Percentiles rank a stretch among this genome's conserved stretches.
Evolutionary conservation across 768 basidiomycete species (phyloP).

Genomic region (Mycena pura): DNA sequence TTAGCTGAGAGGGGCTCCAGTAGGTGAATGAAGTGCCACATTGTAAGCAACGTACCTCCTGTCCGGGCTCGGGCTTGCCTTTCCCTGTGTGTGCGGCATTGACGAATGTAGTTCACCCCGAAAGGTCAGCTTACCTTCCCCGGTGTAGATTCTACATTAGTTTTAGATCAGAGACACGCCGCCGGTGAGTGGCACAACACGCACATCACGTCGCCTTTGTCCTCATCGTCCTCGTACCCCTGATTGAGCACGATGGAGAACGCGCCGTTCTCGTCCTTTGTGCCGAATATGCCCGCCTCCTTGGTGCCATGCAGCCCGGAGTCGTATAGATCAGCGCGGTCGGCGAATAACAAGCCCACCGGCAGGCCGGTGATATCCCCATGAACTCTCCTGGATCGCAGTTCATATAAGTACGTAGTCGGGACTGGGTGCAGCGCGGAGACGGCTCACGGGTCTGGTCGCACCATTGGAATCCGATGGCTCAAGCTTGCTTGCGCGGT

Average conservation of each 20-base stretch:
- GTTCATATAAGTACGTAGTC: not conserved
- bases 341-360: slow-evolving; percentile 22
- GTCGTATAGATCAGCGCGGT: slow-evolving; percentile 12
- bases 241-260: slow-evolving; percentile 26
- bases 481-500: too few relatives aligned
- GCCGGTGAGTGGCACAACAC: not conserved
- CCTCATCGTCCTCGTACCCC: slow-evolving; percentile 23
- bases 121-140: slow-evolving; percentile 14
- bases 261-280: slow-evolving; percentile 12
- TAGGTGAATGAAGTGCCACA: not conserved
- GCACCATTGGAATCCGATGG: slow-evolving; percentile 6
- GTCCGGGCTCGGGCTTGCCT: slow-evolving; percentile 10
- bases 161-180: not conserved
- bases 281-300: slow-evolving; percentile 20
- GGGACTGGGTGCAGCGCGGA: not conserved
- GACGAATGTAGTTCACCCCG: not conserved
- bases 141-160: slow-evolving; percentile 21
- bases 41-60: not conserved
- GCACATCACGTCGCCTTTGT: slow-evolving; percentile 19
- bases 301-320: slow-evolving; percentile 15
- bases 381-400: slow-evolving; percentile 3
- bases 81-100: slow-evolving; percentile 4
- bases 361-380: not conserved
- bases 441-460: slow-evolving; percentile 8
- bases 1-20: not conserved